Percentiles rank a stretch among this genome's conserved stretches.
phyloP scores from a whole-genome alignment of 2,329 filamentous ascomycete species.

The Alternaria hordeiaustralica region DNA sequence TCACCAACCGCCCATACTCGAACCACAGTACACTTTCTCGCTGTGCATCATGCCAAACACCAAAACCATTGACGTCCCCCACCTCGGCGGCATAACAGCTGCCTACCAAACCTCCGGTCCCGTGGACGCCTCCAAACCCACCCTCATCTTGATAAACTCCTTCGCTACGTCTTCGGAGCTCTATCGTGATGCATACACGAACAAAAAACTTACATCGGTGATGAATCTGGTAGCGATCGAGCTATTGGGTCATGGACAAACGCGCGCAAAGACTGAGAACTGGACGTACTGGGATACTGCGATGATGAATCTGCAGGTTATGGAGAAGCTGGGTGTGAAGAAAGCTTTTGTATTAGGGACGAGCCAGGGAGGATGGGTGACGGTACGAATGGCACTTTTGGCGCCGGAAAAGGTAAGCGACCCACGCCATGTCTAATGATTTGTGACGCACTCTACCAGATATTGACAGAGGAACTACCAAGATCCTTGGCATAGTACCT shows the following conservation, averaged over 20 bases:
- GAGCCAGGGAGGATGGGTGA: slow-evolving; percentile 62
- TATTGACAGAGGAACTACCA: not conserved
- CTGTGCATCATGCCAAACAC: slow-evolving; percentile 36
- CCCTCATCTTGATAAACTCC: slow-evolving; percentile 59
- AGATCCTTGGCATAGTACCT: slow-evolving; percentile 60
- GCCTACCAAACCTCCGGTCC: slow-evolving; percentile 54
- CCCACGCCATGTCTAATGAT: not conserved
- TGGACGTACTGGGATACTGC: slow-evolving; percentile 65
- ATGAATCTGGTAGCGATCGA: slow-evolving; percentile 63
- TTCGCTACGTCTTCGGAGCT: slow-evolving; percentile 59
- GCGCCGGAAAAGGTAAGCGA: slow-evolving; percentile 51
- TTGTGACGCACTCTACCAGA: not conserved
- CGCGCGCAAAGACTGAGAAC: slow-evolving; percentile 52
- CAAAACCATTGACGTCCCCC: slow-evolving; percentile 54
- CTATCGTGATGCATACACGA: slow-evolving; percentile 51
- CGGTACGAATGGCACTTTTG: slow-evolving; percentile 60
- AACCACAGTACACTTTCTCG: not conserved
- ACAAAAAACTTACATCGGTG: slow-evolving; percentile 40
- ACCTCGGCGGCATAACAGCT: slow-evolving; percentile 58
- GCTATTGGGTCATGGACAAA: slow-evolving; percentile 60
- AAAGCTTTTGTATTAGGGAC: slow-evolving; percentile 59
- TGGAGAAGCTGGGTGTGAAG: slow-evolving; percentile 50
- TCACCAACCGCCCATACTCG: not conserved
- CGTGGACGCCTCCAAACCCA: slow-evolving; percentile 54
- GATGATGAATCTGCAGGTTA: slow-evolving; percentile 53